Evolutionary conservation across 164 flowering plant genomes (phyloP), one percentile per base, ranked within the genome.

Genomic region (Buxus sempervirens): DNA sequence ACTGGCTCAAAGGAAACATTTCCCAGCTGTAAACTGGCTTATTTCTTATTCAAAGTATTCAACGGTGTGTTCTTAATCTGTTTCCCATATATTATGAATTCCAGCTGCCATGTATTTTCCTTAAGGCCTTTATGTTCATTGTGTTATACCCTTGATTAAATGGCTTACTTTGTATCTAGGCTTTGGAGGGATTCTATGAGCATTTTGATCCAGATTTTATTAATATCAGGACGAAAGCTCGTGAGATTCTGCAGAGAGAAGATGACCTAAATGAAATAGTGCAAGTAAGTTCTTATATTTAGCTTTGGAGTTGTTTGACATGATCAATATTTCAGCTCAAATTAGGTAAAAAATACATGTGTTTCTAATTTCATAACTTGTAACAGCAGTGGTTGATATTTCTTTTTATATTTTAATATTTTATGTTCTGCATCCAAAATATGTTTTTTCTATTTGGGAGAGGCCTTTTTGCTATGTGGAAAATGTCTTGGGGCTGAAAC

Each of bases 191-290:
- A 48, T 95, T 92, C 78, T 95, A 95, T 79, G 99, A 95, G 65
- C 79, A 86, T 76, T 95, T 90, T 70, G 99, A 95, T 80, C 79
- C 88, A 65, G 99, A 95, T 69, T 95, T 95, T 65, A 95, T 95
- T 49, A 81, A 78, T 75, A 95, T 95, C 71, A 90, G 99, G 84
- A 95, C 99, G 65, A 95, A 95, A 83, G 99, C 99, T 42, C 91
- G 99, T 77, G 99, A 95, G 70, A 97, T 95, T 60, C 80, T 92
- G 66, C 99, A 95, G 74, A 86, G 97, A 79, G 99, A 95, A 82
- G 99, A 95, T 77, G 99, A 95, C 69, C 78, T 95, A 68, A 95
- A 95, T 83, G 99, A 95, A 86, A 95, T 95, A 82, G 99, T 95
- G 72, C 97, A 95, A 73, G 99, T 95, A 86, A 54, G 78, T 53